Evolutionary conservation across 2,329 filamentous ascomycete genomes (phyloP).

Genomic region (Stylonectria norvegica): DNA sequence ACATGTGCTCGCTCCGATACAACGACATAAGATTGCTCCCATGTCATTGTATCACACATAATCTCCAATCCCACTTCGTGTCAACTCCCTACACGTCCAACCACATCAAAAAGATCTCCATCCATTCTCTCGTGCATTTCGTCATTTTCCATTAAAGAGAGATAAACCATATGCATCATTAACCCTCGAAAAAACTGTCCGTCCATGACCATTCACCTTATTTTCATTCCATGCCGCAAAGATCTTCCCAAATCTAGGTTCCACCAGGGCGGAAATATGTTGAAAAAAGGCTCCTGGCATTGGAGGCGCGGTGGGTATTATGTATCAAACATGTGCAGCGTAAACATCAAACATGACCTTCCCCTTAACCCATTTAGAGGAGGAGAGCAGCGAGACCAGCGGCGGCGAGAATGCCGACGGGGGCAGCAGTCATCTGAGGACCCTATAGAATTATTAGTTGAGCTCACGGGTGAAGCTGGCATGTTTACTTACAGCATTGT

Average conservation of each 20-base stretch:
- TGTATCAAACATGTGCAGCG: constrained; percentile 41
- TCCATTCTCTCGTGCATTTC: constrained; percentile 25
- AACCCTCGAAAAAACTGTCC: constrained; percentile 30
- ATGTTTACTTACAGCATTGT: constrained; percentile 30
- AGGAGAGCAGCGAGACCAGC: constrained; percentile 48
- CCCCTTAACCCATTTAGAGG: constrained; percentile 37
- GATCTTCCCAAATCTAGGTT: constrained; percentile 23
- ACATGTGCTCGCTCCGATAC: too few species aligned
- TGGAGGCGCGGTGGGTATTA: constrained; percentile 38
- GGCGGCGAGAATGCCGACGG: constrained; percentile 45
- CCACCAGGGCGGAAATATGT: constrained; percentile 21
- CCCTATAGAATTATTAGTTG: constrained; percentile 22
- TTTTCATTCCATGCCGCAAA: constrained; percentile 27
- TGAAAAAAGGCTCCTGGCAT: constrained; percentile 26
- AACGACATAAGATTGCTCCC: constrained; percentile 10
- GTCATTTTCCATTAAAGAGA: constrained; percentile 33
- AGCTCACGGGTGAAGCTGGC: neutral
- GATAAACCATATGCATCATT: constrained; percentile 35
- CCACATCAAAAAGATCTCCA: constrained; percentile 19
- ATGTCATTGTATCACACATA: constrained; percentile 3
- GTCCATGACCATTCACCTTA: constrained; percentile 29
- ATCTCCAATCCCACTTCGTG: constrained; percentile 8
- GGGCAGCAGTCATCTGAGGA: constrained; percentile 43
- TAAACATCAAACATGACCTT: constrained; percentile 25
- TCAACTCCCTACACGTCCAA: constrained; percentile 10